These are phyloP conservation scores for Arthrobotrys sphaeroides DNA, from an alignment of 2,329 filamentous ascomycete genomes.

Conservation along the genomic window DNA sequence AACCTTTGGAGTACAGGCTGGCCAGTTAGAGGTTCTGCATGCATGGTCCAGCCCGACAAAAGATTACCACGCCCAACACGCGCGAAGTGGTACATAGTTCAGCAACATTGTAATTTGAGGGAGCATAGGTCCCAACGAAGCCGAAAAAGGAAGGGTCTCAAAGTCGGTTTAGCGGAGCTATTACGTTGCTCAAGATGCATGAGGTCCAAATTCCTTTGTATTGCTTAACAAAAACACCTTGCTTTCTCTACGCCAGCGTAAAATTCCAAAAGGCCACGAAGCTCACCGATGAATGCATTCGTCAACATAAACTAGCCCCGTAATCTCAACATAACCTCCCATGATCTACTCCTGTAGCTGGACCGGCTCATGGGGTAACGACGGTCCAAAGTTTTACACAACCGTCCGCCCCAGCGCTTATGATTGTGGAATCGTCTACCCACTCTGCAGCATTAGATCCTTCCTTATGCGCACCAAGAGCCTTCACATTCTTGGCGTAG, in stretches of 20 bases:
- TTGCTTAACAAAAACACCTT: too few relatives aligned
- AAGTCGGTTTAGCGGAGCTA: too few relatives aligned
- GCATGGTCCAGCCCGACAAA: not conserved
- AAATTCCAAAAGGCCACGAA: not conserved
- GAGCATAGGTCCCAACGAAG: too few relatives aligned
- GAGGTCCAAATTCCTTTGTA: too few relatives aligned
- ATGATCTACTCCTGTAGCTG: not conserved
- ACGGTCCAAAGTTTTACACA: slow-evolving; percentile 83
- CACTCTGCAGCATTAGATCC: slow-evolving; percentile 89
- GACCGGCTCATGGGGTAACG: slow-evolving; percentile 1
- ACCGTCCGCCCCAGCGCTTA: slow-evolving; percentile 85
- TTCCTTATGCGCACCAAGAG: slow-evolving; percentile 91
- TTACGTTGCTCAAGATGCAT: too few relatives aligned
- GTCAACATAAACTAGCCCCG: not conserved
- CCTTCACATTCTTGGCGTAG: slow-evolving; percentile 85
- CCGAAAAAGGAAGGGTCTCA: too few relatives aligned
- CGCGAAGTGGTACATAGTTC: too few relatives aligned
- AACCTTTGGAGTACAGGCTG: slow-evolving; percentile 5
- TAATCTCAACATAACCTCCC: too few relatives aligned
- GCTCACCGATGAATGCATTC: not conserved
- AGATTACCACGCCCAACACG: not conserved
- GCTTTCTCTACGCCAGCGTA: too few relatives aligned
- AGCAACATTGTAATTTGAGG: too few relatives aligned
- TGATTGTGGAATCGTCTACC: slow-evolving; percentile 74
- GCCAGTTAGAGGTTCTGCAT: not conserved